Conservation (phyloP, 805 yeast species). For the Priceomyces fermenticarens region DNA sequence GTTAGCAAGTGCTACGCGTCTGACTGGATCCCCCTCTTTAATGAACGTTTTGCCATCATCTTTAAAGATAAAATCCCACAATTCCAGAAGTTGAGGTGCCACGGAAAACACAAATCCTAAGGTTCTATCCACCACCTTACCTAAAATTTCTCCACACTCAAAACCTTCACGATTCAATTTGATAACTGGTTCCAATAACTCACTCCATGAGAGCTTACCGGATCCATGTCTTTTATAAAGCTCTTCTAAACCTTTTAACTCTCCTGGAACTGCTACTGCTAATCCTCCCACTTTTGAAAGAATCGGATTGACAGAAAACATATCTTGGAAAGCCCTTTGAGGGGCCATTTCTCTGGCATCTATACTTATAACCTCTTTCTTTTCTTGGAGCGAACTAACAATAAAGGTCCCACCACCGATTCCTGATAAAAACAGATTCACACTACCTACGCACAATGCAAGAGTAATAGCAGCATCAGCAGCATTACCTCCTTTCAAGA, state of each 20-base stretch:
- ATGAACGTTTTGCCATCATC: slow-evolving; percentile 21
- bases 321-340: slow-evolving; percentile 50
- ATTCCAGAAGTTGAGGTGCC: slow-evolving; percentile 28
- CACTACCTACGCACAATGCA: slow-evolving; percentile 81
- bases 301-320: slow-evolving; percentile 53
- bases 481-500: slow-evolving; percentile 67
- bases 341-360: slow-evolving; percentile 95
- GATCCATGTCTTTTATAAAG: slow-evolving; percentile 63
- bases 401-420: slow-evolving; percentile 92
- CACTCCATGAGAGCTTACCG: slow-evolving; percentile 68
- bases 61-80: slow-evolving; percentile 58
- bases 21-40: slow-evolving; percentile 56
- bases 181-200: slow-evolving; percentile 73
- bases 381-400: slow-evolving; percentile 22
- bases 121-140: slow-evolving; percentile 33
- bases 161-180: slow-evolving; percentile 66
- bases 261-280: slow-evolving; percentile 92
- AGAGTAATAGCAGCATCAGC: slow-evolving; percentile 93
- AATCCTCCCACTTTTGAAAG: slow-evolving; percentile 75
- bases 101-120: slow-evolving; percentile 19
- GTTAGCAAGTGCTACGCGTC: slow-evolving; percentile 59
- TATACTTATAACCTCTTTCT: slow-evolving; percentile 54
- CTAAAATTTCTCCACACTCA: slow-evolving; percentile 25
- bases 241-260: slow-evolving; percentile 74
- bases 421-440: slow-evolving; percentile 82